Conservation (phyloP, 306 rosid species). For the Canavalia gladiata region DNA sequence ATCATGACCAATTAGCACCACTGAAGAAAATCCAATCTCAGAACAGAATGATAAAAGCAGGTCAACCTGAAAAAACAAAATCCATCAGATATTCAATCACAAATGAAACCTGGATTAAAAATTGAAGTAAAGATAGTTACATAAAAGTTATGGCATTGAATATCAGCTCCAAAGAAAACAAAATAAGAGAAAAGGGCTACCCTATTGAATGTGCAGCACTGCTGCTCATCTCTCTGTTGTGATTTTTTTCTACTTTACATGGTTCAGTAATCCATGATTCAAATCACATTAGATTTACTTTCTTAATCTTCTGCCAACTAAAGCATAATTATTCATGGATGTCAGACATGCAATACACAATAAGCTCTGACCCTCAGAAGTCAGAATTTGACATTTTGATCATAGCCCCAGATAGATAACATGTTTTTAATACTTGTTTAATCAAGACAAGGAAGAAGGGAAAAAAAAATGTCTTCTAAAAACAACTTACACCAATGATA, state of each 20-base stretch:
- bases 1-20: slow-evolving; percentile 80
- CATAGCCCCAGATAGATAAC: slow-evolving; percentile 8
- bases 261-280: slow-evolving; percentile 11
- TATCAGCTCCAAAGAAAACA: neutral
- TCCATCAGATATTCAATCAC: slow-evolving; percentile 27
- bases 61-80: slow-evolving; percentile 34
- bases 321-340: neutral
- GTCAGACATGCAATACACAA: neutral
- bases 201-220: neutral
- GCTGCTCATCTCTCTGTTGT: neutral
- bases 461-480: neutral
- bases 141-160: neutral
- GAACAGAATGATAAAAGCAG: slow-evolving; percentile 54
- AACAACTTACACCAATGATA: neutral
- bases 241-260: neutral
- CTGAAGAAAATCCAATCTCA: slow-evolving; percentile 50
- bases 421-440: slow-evolving; percentile 5
- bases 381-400: slow-evolving; percentile 13
- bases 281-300: slow-evolving; percentile 21
- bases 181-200: slow-evolving; percentile 10
- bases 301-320: neutral
- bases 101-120: neutral
- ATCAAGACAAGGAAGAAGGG: neutral
- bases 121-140: neutral
- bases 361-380: slow-evolving; percentile 21